A percentile compares a stretch with the other conserved stretches of the same genome.
Evolutionary conservation across 2,329 filamentous ascomycete species (phyloP).

Genomic region (Calonectria leucothoes): DNA sequence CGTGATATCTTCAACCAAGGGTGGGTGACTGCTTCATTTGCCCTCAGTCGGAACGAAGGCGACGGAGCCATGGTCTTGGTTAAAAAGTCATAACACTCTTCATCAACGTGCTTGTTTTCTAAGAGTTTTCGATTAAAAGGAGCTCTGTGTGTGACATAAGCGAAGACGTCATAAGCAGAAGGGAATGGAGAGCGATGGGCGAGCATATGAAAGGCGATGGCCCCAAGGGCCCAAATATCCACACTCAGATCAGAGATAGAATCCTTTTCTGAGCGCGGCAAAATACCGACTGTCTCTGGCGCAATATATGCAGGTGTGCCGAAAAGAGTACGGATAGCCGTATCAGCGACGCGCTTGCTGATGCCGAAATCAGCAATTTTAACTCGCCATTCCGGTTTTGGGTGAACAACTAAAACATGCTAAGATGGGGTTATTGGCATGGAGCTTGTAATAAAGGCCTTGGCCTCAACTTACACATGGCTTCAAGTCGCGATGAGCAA

Average conservation of each 20-base stretch:
- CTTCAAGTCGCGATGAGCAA: neutral
- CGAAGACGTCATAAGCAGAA: neutral
- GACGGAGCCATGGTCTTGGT: neutral
- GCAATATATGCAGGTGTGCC: neutral
- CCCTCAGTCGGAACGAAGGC: neutral
- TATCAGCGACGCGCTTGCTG: neutral
- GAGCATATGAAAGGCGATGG: neutral
- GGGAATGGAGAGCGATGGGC: neutral
- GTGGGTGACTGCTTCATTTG: neutral
- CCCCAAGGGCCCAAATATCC: neutral
- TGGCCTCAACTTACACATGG: neutral
- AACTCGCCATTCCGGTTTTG: neutral
- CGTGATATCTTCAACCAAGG: neutral
- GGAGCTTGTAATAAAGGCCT: no score
- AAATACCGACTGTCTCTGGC: neutral
- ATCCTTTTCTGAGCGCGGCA: neutral
- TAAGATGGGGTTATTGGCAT: neutral
- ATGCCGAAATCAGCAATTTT: neutral
- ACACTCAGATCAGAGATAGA: neutral
- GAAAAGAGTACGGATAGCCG: neutral
- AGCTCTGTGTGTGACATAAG: neutral
- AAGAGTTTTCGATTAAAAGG: neutral
- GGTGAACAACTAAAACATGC: neutral
- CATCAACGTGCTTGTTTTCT: neutral
- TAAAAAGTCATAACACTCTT: neutral